Base-by-base conservation (phyloP, 164 flowering plant species). In the Platanus orientalis region DNA sequence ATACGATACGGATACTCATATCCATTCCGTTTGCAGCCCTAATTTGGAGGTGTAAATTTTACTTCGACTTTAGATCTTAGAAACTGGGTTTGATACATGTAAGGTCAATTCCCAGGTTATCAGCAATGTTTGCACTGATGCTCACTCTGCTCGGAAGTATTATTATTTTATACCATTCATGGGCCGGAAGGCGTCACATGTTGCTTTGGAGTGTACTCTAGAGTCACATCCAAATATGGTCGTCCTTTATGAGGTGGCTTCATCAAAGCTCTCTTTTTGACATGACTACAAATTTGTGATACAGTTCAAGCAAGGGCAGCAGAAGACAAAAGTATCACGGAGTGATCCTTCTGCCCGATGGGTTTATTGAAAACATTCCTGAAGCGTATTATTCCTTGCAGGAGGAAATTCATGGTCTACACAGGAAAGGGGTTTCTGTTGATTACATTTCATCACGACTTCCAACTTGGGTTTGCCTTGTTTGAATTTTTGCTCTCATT, bases 141-240 rank as follows among this genome's bases (percentile, higher is more conserved):
- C 99, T 61, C 96, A 91, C 57, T 94, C 98, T 58, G 98, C 98
- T 6, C 97, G 86, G 84, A 94, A 94, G 99, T 94, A 94, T 70
- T 94, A 94, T 76, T 94, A 94, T 61, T 94, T 94, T 66, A 78
- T 94, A 64, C 80, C 97, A 60, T 90, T 94, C 56, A 94, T 94
- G 99, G 99, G 99, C 19, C 76, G 99, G 55, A 94, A 82, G 81
- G 90, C 88, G 59, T 94, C 99, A 47, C 99, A 94, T 75, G 99
- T 94, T 69, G 96, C 99, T 24, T 66, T 94, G 73, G 99, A 94
- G 61, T 94, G 99, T 78, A 78, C 99, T 51, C 96, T 94, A 47
- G 97, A 94, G 68, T 94, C 99, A 49, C 99, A 91, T 77, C 99
- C 99, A 24, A 94, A 91, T 66, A 81, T 94, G 99, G 99, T 88